Evolutionary conservation across 108 stramenopile genomes (phyloP).

Genomic region (Fistulifera solaris): DNA sequence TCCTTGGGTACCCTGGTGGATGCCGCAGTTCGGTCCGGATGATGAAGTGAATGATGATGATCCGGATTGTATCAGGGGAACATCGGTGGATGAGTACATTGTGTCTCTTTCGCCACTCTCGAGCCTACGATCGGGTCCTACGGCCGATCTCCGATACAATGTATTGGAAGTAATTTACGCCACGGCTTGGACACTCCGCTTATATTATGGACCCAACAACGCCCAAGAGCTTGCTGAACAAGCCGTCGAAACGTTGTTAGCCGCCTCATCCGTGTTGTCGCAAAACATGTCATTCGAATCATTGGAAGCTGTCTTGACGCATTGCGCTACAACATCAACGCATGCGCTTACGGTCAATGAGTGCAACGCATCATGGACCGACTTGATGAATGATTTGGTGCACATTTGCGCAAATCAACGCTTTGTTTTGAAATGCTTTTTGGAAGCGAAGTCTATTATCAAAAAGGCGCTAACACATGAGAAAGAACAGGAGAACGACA

Average conservation of each 20-base stretch:
- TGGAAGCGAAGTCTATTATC: constrained; percentile 33
- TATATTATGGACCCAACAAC: constrained; percentile 34
- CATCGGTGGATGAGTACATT: constrained; percentile 16
- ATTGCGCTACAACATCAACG: constrained; percentile 8
- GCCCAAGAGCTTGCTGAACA: constrained; percentile 16
- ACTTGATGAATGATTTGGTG: constrained; percentile 21
- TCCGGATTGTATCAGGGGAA: background rate
- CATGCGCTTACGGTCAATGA: background rate
- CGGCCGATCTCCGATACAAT: constrained; percentile 19
- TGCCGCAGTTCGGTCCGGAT: constrained; percentile 12
- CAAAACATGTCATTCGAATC: constrained; percentile 15
- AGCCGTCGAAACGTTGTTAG: constrained; percentile 21
- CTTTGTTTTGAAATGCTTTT: constrained; percentile 24
- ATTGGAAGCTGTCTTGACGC: constrained; percentile 17
- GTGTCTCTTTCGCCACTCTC: constrained; percentile 11
- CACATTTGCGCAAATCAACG: constrained; percentile 14
- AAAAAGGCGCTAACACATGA: too few relatives aligned
- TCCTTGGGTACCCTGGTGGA: constrained; percentile 50
- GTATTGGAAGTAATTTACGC: constrained; percentile 29
- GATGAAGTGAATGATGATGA: background rate
- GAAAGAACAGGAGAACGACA: too few relatives aligned
- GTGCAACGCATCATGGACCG: constrained; percentile 18
- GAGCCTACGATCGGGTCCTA: background rate
- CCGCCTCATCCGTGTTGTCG: constrained; percentile 22
- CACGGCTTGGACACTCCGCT: constrained; percentile 20